Conservation (phyloP, 257 asterid genomes). For the Ballota nigra region DNA sequence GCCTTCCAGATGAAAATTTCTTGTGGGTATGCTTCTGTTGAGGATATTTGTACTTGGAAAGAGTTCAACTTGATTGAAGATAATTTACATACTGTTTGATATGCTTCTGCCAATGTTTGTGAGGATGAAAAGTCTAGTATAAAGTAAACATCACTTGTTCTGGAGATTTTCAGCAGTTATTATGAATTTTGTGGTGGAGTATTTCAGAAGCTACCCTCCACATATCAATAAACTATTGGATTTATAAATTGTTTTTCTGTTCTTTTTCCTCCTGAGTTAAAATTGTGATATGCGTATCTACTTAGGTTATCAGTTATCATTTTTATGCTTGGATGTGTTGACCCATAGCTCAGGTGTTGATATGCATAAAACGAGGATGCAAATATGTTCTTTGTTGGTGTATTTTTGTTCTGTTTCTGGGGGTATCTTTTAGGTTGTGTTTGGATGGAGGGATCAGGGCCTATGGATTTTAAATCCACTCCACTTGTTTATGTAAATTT, state of each 20-base stretch:
- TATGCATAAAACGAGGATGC: neutral
- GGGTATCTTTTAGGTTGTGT: neutral
- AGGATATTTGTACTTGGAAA: neutral
- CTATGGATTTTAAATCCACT: no score
- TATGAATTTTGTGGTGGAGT: neutral
- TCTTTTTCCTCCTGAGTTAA: neutral
- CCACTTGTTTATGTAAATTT: no score
- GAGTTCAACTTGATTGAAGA: neutral
- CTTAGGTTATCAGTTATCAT: neutral
- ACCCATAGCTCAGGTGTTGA: neutral
- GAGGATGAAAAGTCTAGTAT: neutral
- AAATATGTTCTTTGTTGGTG: neutral
- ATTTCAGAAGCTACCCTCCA: neutral
- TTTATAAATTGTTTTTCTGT: conserved; percentile 7
- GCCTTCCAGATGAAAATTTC: neutral
- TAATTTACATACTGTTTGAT: neutral
- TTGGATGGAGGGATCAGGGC: no score
- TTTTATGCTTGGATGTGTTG: neutral
- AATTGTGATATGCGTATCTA: neutral
- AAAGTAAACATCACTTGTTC: neutral
- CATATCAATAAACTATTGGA: neutral
- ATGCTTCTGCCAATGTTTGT: neutral
- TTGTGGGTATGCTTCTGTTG: neutral
- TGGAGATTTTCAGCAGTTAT: neutral
- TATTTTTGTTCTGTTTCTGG: neutral